Conservation (phyloP, 2,329 filamentous ascomycete species). For the Colletotrichum plurivorum region DNA sequence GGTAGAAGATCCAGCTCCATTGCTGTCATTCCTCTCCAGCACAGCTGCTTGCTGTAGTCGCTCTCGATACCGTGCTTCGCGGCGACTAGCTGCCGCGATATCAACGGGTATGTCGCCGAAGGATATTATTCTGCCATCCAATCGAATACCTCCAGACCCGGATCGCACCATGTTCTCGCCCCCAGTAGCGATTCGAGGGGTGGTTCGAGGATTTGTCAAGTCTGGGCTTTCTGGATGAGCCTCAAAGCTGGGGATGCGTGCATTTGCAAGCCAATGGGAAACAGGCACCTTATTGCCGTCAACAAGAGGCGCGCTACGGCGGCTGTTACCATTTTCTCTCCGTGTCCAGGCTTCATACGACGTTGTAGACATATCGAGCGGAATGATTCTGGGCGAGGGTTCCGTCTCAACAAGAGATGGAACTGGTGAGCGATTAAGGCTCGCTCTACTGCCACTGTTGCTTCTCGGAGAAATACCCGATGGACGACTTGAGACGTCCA, state of each 20-base stretch:
- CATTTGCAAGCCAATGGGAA: conserved; percentile 8
- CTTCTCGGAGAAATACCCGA: conserved; percentile 37
- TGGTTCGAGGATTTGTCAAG: conserved; percentile 7
- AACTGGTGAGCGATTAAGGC: conserved; percentile 46
- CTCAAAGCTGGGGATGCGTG: conserved; percentile 21
- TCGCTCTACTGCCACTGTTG: conserved; percentile 43
- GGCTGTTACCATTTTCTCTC: conserved; percentile 20
- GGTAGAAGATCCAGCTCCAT: background rate
- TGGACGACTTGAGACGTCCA: conserved; percentile 11
- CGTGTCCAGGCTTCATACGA: conserved; percentile 48
- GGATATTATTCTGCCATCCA: conserved; percentile 31
- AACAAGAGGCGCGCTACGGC: conserved; percentile 20
- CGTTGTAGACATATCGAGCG: conserved; percentile 48
- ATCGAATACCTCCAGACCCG: conserved; percentile 37
- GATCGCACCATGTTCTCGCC: conserved; percentile 32
- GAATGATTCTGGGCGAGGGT: conserved; percentile 54
- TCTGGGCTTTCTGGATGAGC: conserved; percentile 15
- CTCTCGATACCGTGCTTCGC: conserved; percentile 1
- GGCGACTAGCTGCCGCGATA: conserved; percentile 18
- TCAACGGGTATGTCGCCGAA: conserved; percentile 33
- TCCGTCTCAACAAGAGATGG: conserved; percentile 61
- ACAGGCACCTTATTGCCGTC: conserved; percentile 26
- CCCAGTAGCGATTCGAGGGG: conserved; percentile 7
- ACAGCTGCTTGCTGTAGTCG: conserved; percentile 9
- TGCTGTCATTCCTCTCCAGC: conserved; percentile 9